Evolutionary conservation across 306 rosid genomes (phyloP), one percentile per base, ranked within the genome.

Genomic region (Quercus alba): DNA sequence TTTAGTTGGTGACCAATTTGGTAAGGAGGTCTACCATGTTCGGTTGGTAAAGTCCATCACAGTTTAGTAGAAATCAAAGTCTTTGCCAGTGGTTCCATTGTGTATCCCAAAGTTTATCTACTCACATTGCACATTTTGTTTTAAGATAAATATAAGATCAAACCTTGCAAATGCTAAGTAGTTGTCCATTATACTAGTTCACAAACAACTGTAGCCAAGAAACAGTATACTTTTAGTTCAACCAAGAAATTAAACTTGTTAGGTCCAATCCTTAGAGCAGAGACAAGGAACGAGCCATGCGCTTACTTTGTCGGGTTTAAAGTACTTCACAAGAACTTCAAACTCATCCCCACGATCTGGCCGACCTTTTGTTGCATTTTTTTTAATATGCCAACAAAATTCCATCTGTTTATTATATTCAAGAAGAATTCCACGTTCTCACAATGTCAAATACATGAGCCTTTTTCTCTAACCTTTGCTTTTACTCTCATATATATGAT

Each of bases 301-400:
- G 92, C 87, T 85, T 67, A 81, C 87, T 74, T 41, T 93, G 97
- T 93, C 93, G 79, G 86, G 63, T 10, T 69, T 81, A 38, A 4
- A 81, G 72, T 55, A 58, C 64, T 81, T 44, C 26, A 46, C 77
- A 75, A 75, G 81, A 84, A 88, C 76, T 78, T 84, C 81, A 85
- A 70, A 84, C 89, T 84, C 85, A 88, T 80, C 76, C 82, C 84
- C 97, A 93, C 94, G 97, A 88, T 81, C 87, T 91, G 75, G 93
- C 91, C 84, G 87, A 63, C 90, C 86, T 15, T 74, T 41, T 77
- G 72, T 31, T 72, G 64, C 49, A 21, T 1, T 26, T 51, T 85
- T 17, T 84, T 77, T 83, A 84, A 70, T 85, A 74, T 12, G 62
- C 84, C 78, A 3, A 75, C 74, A 85, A 74, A 84, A 84, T 83